A percentile compares a stretch with the other conserved stretches of the same genome.
Evolutionary conservation across 441 rosid species (phyloP).

Genomic region (Lagerstroemia fauriei): DNA sequence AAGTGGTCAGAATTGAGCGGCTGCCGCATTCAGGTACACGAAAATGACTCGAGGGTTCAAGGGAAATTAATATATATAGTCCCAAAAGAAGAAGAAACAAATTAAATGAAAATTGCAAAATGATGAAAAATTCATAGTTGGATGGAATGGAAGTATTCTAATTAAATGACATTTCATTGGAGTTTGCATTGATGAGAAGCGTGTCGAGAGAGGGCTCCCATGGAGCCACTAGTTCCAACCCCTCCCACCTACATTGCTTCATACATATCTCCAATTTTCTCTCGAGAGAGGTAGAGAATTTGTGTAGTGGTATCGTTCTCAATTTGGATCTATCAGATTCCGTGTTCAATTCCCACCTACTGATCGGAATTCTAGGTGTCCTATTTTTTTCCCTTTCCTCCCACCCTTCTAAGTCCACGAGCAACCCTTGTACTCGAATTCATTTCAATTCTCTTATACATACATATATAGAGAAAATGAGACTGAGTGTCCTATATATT

Average conservation of each 20-base stretch:
- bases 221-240: slow-evolving; percentile 1
- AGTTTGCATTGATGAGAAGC: slow-evolving; percentile 2
- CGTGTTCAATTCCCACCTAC: no score
- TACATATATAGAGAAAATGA: no score
- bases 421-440: no score
- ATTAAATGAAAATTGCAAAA: neutral
- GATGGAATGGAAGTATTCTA: neutral
- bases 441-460: no score
- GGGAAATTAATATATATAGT: neutral
- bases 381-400: no score
- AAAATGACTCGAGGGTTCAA: neutral
- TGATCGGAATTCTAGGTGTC: no score
- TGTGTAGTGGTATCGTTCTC: no score
- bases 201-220: neutral
- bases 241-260: neutral
- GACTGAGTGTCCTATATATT: no score
- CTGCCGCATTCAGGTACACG: neutral
- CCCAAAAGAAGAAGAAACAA: neutral
- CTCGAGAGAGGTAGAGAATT: neutral
- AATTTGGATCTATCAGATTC: no score
- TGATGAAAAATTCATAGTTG: neutral
- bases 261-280: neutral
- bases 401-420: no score
- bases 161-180: neutral
- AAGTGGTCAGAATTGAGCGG: neutral